Base-by-base conservation (phyloP, 2,329 filamentous ascomycete genomes). In the Laburnicola sp. region DNA sequence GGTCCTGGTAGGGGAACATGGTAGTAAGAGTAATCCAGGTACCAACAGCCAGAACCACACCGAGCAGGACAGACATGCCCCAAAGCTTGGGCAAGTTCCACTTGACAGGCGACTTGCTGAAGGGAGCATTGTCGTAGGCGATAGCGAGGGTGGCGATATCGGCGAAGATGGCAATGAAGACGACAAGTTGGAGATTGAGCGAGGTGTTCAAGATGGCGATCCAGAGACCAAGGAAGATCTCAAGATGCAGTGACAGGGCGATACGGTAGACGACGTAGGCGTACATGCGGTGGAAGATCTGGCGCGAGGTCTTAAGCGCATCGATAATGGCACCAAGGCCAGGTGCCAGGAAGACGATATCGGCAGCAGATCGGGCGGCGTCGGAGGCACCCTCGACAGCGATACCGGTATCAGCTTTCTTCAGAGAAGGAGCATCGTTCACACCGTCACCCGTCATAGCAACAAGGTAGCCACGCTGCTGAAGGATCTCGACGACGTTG, bases 271-370 rank as follows among this genome's bases (percentile, higher is more conserved):
- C 88, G 61, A 96, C 89, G 79, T 96, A 96, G 53, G 91, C 88
- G 78, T 96, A 94, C 91, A 96, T 96, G 68, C 91, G 89, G 79
- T 96, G 91, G 82, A 96, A 96, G 74, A 96, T 96, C 75, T 95
- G 91, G 68, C 91, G 89, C 28, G 90, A 93, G 61, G 89, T 95
- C 80, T 96, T 96, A 64, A 96, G 83, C 54, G 91, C 90, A 73
- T 95, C 90, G 66, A 96, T 95, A 74, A 96, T 95, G 57, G 91
- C 89, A 75, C 90, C 91, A 57, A 96, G 86, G 80, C 91, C 91
- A 48, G 91, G 90, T 64, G 89, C 90, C 72, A 96, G 84, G 82
- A 96, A 96, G 65, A 96, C 91, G 65, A 96, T 96, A 76, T 96
- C 91, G 68, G 91, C 89, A 62, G 91, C 91, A 53, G 91, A 94